A percentile compares a stretch with the other conserved stretches of the same genome.
Conservation (phyloP, 164 flowering plant genomes). For the Magnolia sinica region DNA sequence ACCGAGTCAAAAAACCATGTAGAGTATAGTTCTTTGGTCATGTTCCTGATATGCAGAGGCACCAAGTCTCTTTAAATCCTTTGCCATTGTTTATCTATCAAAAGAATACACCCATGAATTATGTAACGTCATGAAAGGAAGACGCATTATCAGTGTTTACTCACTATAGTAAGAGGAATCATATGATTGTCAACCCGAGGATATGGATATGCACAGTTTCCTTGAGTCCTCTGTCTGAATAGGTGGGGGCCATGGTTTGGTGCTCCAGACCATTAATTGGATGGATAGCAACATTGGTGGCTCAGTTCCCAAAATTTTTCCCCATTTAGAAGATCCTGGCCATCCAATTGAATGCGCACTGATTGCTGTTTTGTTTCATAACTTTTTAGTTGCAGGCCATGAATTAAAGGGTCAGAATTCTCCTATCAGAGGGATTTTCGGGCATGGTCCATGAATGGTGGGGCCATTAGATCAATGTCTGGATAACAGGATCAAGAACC, state of each 20-base stretch:
- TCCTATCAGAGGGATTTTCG: not conserved
- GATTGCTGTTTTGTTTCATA: not conserved
- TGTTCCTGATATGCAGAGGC: not conserved
- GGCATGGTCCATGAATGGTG: not conserved
- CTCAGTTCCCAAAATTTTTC: not conserved
- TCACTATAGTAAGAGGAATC: not conserved
- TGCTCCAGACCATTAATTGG: not conserved
- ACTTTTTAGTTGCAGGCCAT: not conserved
- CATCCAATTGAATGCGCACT: not conserved
- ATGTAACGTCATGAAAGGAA: not conserved
- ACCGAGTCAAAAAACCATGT: not conserved
- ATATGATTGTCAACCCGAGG: not conserved
- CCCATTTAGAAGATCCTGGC: not conserved
- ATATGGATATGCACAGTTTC: not conserved
- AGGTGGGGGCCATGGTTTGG: not conserved
- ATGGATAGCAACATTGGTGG: not conserved
- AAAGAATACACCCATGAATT: not conserved
- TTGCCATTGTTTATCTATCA: not conserved
- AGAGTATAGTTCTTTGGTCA: not conserved
- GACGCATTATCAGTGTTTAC: not conserved
- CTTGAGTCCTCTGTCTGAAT: not conserved
- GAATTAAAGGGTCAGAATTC: not conserved
- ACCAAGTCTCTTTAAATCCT: not conserved
- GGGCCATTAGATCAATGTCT: not conserved
- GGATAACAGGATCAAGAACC: not conserved